These are phyloP conservation scores for Leccinum barrowsii DNA, from an alignment of 768 basidiomycete genomes.

Conservation along the genomic window DNA sequence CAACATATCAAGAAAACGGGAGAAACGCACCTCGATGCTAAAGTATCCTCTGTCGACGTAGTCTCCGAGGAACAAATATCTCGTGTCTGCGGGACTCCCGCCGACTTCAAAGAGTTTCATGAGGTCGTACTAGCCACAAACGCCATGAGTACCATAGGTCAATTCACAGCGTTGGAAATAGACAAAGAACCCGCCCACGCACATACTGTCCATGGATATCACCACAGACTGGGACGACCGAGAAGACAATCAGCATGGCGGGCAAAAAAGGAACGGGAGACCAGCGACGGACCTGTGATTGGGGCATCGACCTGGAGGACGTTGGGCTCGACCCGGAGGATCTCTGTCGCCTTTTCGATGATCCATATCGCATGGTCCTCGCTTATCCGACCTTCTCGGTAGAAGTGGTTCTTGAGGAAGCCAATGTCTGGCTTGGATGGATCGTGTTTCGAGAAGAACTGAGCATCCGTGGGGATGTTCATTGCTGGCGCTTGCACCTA, in stretches of 20 bases:
- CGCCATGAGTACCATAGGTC: slow-evolving; percentile 9
- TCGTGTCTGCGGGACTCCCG: slow-evolving; percentile 89
- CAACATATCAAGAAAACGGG: not conserved
- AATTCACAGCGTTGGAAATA: slow-evolving; percentile 11
- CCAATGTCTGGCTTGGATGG: slow-evolving; percentile 90
- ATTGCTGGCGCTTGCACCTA: slow-evolving; percentile 99
- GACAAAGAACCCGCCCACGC: slow-evolving; percentile 29
- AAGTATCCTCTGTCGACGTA: slow-evolving; percentile 94
- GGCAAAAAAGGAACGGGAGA: not conserved
- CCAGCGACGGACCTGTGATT: slow-evolving; percentile 70
- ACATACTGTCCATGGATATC: slow-evolving; percentile 99
- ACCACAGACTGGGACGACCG: slow-evolving; percentile 72
- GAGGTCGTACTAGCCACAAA: slow-evolving; percentile 66
- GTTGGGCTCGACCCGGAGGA: slow-evolving; percentile 84
- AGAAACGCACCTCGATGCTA: slow-evolving; percentile 74
- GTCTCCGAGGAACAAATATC: slow-evolving; percentile 90
- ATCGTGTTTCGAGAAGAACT: slow-evolving; percentile 87
- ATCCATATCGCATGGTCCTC: slow-evolving; percentile 97
- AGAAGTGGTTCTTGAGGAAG: slow-evolving; percentile 98
- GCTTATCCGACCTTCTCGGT: slow-evolving; percentile 88
- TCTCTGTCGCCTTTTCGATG: slow-evolving; percentile 78
- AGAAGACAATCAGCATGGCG: slow-evolving; percentile 3
- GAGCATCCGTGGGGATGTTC: slow-evolving; percentile 84
- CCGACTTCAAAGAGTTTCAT: slow-evolving; percentile 97
- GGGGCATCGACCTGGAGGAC: slow-evolving; percentile 94